phyloP scores from a whole-genome alignment of 441 rosid genomes.

The Mallotus japonicus region DNA sequence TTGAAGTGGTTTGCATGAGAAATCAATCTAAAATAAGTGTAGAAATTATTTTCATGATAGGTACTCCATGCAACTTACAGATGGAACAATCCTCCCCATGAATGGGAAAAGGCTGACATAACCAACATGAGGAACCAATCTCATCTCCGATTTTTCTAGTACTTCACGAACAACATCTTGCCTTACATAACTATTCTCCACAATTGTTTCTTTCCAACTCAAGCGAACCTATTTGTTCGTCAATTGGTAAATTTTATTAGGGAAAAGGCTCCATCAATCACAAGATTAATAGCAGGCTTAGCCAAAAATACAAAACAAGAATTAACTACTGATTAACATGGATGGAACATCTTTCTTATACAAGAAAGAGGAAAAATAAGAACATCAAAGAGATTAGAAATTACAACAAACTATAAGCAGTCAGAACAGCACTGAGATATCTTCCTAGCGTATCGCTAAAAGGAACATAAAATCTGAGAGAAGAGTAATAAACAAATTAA shows the following conservation, averaged over 20 bases:
- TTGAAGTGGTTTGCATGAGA: constrained; percentile 7
- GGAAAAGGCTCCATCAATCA: too few species aligned
- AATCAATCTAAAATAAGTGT: not conserved
- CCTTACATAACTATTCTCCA: constrained; percentile 49
- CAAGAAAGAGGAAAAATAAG: not conserved
- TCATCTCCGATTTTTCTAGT: constrained; percentile 54
- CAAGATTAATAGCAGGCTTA: not conserved
- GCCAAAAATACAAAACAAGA: not conserved
- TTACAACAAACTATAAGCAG: not conserved
- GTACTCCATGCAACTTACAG: constrained; percentile 53
- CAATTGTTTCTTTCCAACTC: constrained; percentile 67
- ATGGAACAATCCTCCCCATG: constrained; percentile 76
- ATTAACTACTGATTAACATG: not conserved
- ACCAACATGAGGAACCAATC: constrained; percentile 88
- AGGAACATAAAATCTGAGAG: constrained; percentile 1
- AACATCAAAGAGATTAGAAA: not conserved
- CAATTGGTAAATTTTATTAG: constrained; percentile 3
- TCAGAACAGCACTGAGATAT: not conserved
- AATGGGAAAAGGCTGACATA: constrained; percentile 97
- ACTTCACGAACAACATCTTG: constrained; percentile 84
- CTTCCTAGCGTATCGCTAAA: not conserved
- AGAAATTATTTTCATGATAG: not conserved
- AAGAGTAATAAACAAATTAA: constrained; percentile 18
- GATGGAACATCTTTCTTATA: not conserved
- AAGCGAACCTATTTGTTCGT: constrained; percentile 63